phyloP scores from a whole-genome alignment of 371 early-diverging fungal species.

The Mortierella sp. region DNA sequence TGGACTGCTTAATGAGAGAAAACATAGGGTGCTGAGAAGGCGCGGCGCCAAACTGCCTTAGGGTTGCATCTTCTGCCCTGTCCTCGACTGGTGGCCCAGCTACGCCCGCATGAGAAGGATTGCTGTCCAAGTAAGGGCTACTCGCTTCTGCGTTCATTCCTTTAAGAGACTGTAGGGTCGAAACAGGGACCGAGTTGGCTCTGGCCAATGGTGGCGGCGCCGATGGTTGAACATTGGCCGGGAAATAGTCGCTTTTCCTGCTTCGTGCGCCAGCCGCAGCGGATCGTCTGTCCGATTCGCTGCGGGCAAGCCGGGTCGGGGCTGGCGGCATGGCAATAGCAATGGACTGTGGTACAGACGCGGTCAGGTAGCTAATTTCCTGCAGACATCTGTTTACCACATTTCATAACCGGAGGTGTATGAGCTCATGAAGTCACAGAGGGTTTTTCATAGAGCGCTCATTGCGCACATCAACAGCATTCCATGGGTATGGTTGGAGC shows the following conservation, averaged over 20 bases:
- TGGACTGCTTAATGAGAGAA: not conserved
- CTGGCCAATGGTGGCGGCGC: conserved; percentile 35
- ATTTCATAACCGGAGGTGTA: conserved; percentile 1
- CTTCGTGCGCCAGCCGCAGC: conserved; percentile 32
- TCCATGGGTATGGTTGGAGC: conserved; percentile 25
- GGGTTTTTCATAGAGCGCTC: too few species aligned
- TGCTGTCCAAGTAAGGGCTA: conserved; percentile 23
- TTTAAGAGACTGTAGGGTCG: conserved; percentile 23
- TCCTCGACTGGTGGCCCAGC: conserved; percentile 13
- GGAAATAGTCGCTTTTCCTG: conserved; percentile 43
- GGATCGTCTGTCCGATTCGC: conserved; percentile 28
- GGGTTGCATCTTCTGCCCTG: conserved; percentile 33
- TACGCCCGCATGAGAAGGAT: not conserved
- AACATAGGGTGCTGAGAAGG: not conserved
- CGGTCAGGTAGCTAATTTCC: conserved; percentile 71
- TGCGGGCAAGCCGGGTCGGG: conserved; percentile 29
- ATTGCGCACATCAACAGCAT: too few species aligned
- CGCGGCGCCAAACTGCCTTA: conserved; percentile 21
- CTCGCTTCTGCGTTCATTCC: conserved; percentile 8
- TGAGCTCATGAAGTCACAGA: not conserved
- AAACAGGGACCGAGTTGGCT: conserved; percentile 41
- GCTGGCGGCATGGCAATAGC: conserved; percentile 34
- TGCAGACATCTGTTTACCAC: conserved; percentile 63
- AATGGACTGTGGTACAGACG: conserved; percentile 42
- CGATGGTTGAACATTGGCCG: conserved; percentile 8